These are phyloP conservation scores for Suhomyces guaymorum DNA, from an alignment of 1,139 yeast species.

Conservation along the genomic window DNA sequence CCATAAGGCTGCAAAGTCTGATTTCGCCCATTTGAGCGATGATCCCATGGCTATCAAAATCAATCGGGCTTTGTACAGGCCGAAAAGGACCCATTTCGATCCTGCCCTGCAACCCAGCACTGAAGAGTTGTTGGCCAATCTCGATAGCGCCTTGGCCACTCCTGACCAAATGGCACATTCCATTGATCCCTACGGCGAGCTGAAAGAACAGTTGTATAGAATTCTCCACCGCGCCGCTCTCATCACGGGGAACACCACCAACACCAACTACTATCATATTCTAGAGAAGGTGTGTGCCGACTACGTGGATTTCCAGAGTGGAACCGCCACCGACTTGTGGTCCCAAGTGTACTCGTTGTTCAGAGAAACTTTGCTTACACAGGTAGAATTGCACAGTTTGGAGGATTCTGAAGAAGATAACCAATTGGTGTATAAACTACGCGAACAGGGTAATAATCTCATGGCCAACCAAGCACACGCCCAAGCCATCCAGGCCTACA, in stretches of 20 bases:
- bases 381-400: slow-evolving; percentile 3
- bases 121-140: slow-evolving; percentile 1
- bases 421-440: slow-evolving; percentile 21
- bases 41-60: not conserved
- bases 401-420: not conserved
- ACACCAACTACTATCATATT: not conserved
- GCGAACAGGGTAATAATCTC: slow-evolving; percentile 47
- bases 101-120: not conserved
- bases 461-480: slow-evolving; percentile 42
- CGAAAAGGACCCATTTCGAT: not conserved
- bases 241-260: not conserved
- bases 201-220: not conserved
- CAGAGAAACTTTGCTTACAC: slow-evolving; percentile 3
- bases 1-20: slow-evolving; percentile 5
- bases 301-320: not conserved
- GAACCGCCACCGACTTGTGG: not conserved
- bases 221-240: slow-evolving; percentile 1
- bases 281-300: not conserved
- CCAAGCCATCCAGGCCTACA: slow-evolving; percentile 44
- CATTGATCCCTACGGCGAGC: too few species aligned
- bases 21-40: slow-evolving; percentile 1
- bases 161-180: too few species aligned
- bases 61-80: slow-evolving; percentile 1
- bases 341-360: slow-evolving; percentile 2
- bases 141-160: slow-evolving; percentile 1